These are phyloP conservation scores for Claviceps africana DNA, from an alignment of 2,329 filamentous ascomycete species.

Conservation along the genomic window DNA sequence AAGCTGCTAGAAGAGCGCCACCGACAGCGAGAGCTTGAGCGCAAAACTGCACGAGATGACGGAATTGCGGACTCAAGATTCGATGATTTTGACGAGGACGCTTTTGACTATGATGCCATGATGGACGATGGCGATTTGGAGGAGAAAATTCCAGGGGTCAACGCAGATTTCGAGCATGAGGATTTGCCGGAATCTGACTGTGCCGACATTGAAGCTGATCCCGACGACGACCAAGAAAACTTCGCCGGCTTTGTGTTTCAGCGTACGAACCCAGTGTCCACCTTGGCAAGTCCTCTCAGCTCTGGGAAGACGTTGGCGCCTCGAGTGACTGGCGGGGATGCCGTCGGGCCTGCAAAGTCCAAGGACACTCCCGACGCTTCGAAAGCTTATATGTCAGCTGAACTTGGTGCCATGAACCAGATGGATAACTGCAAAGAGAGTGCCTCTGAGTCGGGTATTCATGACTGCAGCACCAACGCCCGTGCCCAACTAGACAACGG, in stretches of 20 bases:
- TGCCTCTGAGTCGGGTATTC: constrained; percentile 29
- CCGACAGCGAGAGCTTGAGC: constrained; percentile 50
- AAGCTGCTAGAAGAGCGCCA: constrained; percentile 61
- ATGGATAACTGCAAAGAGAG: constrained; percentile 7
- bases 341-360: constrained; percentile 43
- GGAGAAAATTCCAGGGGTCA: constrained; percentile 49
- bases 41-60: constrained; percentile 28
- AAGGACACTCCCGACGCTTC: constrained; percentile 25
- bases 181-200: not conserved
- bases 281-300: constrained; percentile 34
- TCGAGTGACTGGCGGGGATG: constrained; percentile 37
- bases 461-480: constrained; percentile 13
- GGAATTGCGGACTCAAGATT: constrained; percentile 36
- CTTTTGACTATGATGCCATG: constrained; percentile 48
- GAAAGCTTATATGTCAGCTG: constrained; percentile 5
- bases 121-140: constrained; percentile 52
- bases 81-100: constrained; percentile 49
- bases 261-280: constrained; percentile 37
- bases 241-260: constrained; percentile 47
- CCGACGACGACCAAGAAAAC: constrained; percentile 44
- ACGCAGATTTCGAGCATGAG: constrained; percentile 15
- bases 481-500: constrained; percentile 17
- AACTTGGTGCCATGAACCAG: not conserved
- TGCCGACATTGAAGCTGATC: constrained; percentile 24
- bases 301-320: constrained; percentile 36